These are phyloP conservation scores for Coemansia sp. DNA, from an alignment of 371 early-diverging fungal species.

Conservation along the genomic window DNA sequence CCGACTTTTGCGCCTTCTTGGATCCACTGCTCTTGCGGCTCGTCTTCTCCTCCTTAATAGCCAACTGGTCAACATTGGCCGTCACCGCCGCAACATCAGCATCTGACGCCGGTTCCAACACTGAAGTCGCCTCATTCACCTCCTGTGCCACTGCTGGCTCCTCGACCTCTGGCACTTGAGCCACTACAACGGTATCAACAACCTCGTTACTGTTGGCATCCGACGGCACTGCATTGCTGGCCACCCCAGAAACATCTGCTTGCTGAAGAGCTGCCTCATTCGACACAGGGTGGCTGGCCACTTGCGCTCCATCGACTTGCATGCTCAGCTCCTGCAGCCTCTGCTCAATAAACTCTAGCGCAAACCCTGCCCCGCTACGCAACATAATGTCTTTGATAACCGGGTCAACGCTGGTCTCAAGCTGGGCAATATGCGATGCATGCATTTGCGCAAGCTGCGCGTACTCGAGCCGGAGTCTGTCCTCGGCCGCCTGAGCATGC, in stretches of 20 bases:
- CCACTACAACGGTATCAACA: too few relatives aligned
- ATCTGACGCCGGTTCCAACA: not conserved
- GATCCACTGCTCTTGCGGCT: not conserved
- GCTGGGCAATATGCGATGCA: conserved; percentile 34
- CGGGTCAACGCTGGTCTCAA: conserved; percentile 47
- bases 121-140: not conserved
- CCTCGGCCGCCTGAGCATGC: conserved; percentile 40
- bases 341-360: conserved; percentile 46
- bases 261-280: not conserved
- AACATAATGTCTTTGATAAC: conserved; percentile 49
- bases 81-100: not conserved
- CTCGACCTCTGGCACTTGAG: not conserved
- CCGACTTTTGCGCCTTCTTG: not conserved
- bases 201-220: not conserved
- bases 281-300: not conserved
- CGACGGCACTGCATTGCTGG: not conserved
- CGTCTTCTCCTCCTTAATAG: not conserved
- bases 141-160: not conserved
- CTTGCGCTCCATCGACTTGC: conserved; percentile 27
- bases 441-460: conserved; percentile 40
- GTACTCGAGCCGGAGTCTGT: conserved; percentile 30
- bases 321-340: conserved; percentile 47
- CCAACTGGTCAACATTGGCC: not conserved
- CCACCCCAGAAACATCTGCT: not conserved
- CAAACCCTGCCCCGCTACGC: conserved; percentile 41